Conservation (phyloP, 2,329 filamentous ascomycete species). For the Cercospora sp. region DNA sequence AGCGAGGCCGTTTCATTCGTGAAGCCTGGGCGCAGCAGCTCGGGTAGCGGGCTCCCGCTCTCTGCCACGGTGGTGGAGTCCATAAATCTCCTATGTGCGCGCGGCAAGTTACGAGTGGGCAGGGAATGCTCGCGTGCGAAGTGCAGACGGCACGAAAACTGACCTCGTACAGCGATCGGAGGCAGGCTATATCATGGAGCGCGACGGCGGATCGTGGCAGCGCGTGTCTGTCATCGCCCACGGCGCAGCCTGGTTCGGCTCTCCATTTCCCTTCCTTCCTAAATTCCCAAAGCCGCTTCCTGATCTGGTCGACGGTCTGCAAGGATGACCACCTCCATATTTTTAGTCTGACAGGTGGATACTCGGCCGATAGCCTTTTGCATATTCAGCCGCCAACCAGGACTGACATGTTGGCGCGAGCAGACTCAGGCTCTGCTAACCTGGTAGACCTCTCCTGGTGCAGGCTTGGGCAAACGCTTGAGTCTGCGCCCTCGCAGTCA, state of each 20-base stretch:
- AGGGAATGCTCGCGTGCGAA: slow-evolving; percentile 1
- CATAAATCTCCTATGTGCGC: slow-evolving; percentile 1
- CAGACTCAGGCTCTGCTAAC: neutral
- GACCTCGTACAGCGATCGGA: neutral
- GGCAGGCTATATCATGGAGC: slow-evolving; percentile 1
- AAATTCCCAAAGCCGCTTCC: slow-evolving; percentile 2
- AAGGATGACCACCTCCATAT: slow-evolving; percentile 11
- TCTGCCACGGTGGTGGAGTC: slow-evolving; percentile 3
- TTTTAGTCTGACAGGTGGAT: slow-evolving; percentile 4
- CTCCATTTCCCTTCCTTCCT: slow-evolving; percentile 8
- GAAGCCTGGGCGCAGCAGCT: slow-evolving; percentile 1
- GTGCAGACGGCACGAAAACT: slow-evolving; percentile 1
- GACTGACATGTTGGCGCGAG: neutral
- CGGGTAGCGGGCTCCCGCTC: slow-evolving; percentile 5
- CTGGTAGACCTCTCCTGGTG: neutral
- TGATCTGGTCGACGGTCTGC: slow-evolving; percentile 2
- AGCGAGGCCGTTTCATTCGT: slow-evolving; percentile 1
- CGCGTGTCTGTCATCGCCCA: neutral
- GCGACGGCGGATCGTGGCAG: neutral
- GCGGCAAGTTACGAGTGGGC: neutral
- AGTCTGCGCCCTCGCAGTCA: neutral
- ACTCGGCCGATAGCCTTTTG: neutral
- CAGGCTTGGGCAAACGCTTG: neutral
- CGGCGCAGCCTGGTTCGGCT: slow-evolving; percentile 9
- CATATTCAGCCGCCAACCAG: slow-evolving; percentile 1